Evolutionary conservation across 352 stramenopile genomes (phyloP), one percentile per base, ranked within the genome.

Genomic region (Thalassiosira ordinaria): DNA sequence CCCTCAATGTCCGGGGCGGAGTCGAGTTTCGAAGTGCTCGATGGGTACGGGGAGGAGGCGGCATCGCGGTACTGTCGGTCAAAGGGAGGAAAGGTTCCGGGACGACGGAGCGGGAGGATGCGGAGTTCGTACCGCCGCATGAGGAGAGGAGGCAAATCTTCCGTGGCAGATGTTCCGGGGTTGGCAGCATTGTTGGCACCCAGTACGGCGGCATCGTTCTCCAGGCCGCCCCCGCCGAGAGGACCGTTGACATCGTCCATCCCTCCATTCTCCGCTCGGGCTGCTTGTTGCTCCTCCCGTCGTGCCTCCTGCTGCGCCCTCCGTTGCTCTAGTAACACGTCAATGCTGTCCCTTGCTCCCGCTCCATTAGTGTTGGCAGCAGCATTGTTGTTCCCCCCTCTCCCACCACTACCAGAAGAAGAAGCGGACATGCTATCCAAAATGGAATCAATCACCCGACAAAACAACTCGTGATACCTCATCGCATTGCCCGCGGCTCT

Each of bases 61-160:
- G 46, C 49, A 31, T 63, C 27, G n/a, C 62, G 20, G 49, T 84
- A 84, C 59, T 90, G 84, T 33, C 78, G 41, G 18, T 81, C 49
- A 85, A 93, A 93, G 1, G 88, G 88, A 51, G 83, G 74, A 13
- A 83, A 73, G 2, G 56, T 60, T 26, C 86, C 83, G 26, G 56
- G 56, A 22, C 88, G 53, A 47, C 76, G 82, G 14, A 85, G 51
- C 13, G 91, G 90, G 29, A 95, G 75, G 49, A 95, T 88, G 18
- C 88, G 74, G 14, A 93, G 71, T 75, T 95, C 85, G 79, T 92
- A 96, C 37, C 91, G 85, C 31, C 96, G 91, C 93, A 98, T 97
- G 14, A 99, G 84, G 2, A 95, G 85, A 0, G 95, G 91, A 6
- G 97, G 97, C 64, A 98, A 98, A 5, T 97, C 87, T 62, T 93